Base-by-base conservation (phyloP, 768 basidiomycete genomes). In the Podaxis mareebaensis region DNA sequence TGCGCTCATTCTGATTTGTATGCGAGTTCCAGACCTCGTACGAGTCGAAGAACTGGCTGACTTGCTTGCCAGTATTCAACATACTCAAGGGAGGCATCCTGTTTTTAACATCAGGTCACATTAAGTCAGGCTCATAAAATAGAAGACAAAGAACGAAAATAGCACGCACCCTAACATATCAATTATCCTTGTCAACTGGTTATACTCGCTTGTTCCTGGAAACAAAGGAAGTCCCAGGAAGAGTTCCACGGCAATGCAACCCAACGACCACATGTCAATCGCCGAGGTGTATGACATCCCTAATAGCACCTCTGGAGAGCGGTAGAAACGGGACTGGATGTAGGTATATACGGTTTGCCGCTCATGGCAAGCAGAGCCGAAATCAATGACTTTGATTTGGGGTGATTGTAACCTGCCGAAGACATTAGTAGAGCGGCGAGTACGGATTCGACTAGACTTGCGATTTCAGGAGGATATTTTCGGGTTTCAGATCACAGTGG, bases 311-410 rank as follows among this genome's bases (percentile, higher is more conserved):
- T 99, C 97, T 12, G 97, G 97, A 2, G 94, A 96, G 49, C 97
- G 92, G 74, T 99, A 99, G 79, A 99, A 99, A 55, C 97, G 86
- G 8, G 96, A 98, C 73, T 99, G 97, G 73, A 99, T 99, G 78
- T 99, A 99, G 3, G 97, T 99, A 75, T 99, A 99, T 48, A 99
- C 95, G n/a, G 96, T 99, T 76, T 98, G 96, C 69, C 93, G 90
- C 77, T 99, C 97, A 73, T 98, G 96, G 73, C 97, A 99, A 17
- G 97, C 95, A 4, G 96, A 98, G 46, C 97, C 97, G 78, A 99
- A 99, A 79, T 99, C 96, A 72, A 99, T 99, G 58, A 99, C 92
- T 78, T 99, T 99, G 81, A 99, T 98, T 76, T 95, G 91, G 2
- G 96, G 96, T 10, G 96, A 95, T 82, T 96, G 95, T 39, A 99